Conservation (phyloP, 176 grass and related monocot genomes). For the Oryza glaberrima region DNA sequence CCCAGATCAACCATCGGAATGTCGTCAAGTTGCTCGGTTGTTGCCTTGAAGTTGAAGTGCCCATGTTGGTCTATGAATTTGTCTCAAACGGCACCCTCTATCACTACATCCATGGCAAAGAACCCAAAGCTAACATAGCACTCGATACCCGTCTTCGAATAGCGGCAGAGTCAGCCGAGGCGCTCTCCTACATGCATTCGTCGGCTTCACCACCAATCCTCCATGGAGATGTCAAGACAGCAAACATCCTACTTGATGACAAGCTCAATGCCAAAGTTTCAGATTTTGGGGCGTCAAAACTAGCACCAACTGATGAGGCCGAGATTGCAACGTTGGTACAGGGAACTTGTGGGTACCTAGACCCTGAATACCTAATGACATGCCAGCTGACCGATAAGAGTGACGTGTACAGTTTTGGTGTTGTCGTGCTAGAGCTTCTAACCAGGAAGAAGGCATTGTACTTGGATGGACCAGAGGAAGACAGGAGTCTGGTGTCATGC, state of each 20-base stretch:
- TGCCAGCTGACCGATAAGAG: conserved; percentile 65
- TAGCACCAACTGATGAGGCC: conserved; percentile 49
- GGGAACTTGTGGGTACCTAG: conserved; percentile 71
- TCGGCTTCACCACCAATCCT: conserved; percentile 56
- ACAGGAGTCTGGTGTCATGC: conserved; percentile 54
- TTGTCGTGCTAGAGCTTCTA: conserved; percentile 66
- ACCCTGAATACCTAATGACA: conserved; percentile 63
- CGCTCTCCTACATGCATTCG: conserved; percentile 56
- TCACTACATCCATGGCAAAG: conserved; percentile 56
- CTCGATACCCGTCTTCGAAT: conserved; percentile 37
- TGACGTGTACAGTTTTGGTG: conserved; percentile 75
- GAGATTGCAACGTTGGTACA: conserved; percentile 66
- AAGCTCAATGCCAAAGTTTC: conserved; percentile 57
- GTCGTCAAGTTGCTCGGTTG: conserved; percentile 52
- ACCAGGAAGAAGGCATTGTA: conserved; percentile 67
- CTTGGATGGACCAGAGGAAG: conserved; percentile 46
- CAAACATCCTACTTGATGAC: conserved; percentile 63
- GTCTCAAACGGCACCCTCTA: conserved; percentile 60
- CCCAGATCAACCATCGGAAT: conserved; percentile 69
- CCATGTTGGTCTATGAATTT: conserved; percentile 61
- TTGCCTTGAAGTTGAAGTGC: conserved; percentile 64
- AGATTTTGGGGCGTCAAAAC: conserved; percentile 66
- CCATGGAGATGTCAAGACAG: conserved; percentile 73
- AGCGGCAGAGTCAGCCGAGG: conserved; percentile 52
- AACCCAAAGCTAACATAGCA: neutral